Conservation (phyloP, 495 filamentous ascomycete species). For the Aspergillus heteromorphus region DNA sequence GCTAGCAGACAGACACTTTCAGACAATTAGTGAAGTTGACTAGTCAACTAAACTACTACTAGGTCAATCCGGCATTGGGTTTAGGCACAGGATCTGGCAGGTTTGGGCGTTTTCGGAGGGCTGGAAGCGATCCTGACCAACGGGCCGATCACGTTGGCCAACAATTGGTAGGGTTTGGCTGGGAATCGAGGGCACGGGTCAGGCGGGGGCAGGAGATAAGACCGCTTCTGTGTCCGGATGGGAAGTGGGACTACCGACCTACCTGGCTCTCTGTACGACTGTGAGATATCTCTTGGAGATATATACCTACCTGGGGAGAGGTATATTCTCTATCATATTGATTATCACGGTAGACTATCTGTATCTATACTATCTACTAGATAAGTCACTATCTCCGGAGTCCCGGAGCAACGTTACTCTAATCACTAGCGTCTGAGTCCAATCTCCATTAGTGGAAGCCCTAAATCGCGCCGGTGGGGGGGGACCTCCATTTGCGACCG, state of each 20-base stretch:
- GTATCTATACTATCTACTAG: neutral
- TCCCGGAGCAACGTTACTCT: neutral
- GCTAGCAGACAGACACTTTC: too few relatives aligned
- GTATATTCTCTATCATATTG: too few relatives aligned
- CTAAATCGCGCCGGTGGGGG: neutral
- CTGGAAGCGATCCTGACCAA: neutral
- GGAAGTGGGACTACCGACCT: neutral
- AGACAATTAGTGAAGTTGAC: too few relatives aligned
- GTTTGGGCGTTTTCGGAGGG: neutral
- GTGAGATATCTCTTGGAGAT: too few relatives aligned
- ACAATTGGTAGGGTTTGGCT: neutral
- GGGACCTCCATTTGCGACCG: too few relatives aligned
- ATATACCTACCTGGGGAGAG: too few relatives aligned
- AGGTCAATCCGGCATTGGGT: too few relatives aligned
- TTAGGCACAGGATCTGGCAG: neutral
- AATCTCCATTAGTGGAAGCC: neutral
- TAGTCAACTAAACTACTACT: too few relatives aligned
- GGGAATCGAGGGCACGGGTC: constrained; percentile 3
- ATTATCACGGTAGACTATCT: neutral
- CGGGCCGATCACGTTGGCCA: neutral
- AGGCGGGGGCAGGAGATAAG: neutral
- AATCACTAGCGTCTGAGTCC: neutral
- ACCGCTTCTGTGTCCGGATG: too few relatives aligned
- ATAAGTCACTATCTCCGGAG: neutral
- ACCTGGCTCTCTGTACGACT: too few relatives aligned